A percentile compares a stretch with the other conserved stretches of the same genome.
Evolutionary conservation across 169 alveolate species (phyloP).

Genomic region (Eimeria sp.): DNA sequence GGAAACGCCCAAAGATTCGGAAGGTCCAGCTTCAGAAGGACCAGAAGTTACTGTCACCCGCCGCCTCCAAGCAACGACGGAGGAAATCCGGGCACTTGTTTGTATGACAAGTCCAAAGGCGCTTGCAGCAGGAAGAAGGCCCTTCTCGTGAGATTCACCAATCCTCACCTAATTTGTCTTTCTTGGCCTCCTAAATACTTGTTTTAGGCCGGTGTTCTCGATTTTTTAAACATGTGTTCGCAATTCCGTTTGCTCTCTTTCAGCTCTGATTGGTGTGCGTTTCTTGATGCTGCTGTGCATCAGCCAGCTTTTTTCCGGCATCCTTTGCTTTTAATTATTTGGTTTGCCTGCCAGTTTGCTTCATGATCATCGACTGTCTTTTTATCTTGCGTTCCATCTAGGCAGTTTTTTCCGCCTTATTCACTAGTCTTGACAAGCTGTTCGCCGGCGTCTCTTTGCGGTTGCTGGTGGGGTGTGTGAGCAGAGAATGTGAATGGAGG

Average conservation of each 20-base stretch:
- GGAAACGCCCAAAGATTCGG: neutral
- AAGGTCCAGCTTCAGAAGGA: neutral
- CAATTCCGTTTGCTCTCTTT: neutral
- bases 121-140: neutral
- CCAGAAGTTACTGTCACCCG: neutral
- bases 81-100: conserved; percentile 8
- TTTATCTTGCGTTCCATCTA: neutral
- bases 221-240: neutral
- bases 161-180: neutral
- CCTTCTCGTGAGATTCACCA: conserved; percentile 10
- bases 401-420: neutral
- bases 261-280: no score
- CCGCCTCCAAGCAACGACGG: neutral
- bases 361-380: neutral
- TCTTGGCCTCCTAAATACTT: neutral
- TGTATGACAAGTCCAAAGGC: neutral
- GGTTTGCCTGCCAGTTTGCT: neutral
- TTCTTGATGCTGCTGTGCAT: neutral
- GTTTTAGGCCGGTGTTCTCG: neutral
- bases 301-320: neutral
- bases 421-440: neutral
- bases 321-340: neutral
- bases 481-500: neutral
- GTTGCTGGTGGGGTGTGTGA: neutral
- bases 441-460: neutral